Evolutionary conservation across 2,329 filamentous ascomycete genomes (phyloP), one percentile per base, ranked within the genome.

Genomic region (Xylaria sp.): DNA sequence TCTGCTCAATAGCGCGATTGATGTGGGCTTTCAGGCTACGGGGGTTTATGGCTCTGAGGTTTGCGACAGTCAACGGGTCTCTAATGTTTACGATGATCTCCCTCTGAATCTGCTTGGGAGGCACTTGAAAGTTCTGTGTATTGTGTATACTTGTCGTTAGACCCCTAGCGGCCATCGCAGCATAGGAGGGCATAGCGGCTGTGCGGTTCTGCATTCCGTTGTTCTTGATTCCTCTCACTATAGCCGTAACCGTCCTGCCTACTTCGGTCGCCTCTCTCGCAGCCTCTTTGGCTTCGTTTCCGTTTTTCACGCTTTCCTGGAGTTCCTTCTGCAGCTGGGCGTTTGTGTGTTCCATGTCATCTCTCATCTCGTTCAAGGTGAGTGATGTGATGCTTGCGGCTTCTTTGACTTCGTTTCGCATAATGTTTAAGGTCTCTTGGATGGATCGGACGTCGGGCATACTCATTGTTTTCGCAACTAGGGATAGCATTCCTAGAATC

Each of bases 151-250:
- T n/a, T n/a, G n/a, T n/a, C n/a, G n/a, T n/a, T n/a, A n/a, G 54
- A 41, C 54, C 54, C 54, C 18, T 57, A 57, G 54, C 31, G 10
- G 54, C 54, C 33, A 57, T 41, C 33, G 54, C 15, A 41, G 31
- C 36, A 13, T 57, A 57, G 15, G 33, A 41, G 33, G 54, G 54
- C 54, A 57, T 57, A 41, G 54, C 33, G 25, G 33, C 33, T 57
- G 54, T 57, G 33, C 36, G 54, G 33, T 57, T 57, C 54, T 57
- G 33, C 36, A 41, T 57, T 43, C 39, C 39, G 39, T 13, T 43
- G 39, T 43, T 43, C n/a, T n/a, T n/a, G n/a, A n/a, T n/a, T n/a
- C n/a, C n/a, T n/a, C 39, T n/a, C n/a, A n/a, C n/a, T n/a, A n/a
- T n/a, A n/a, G n/a, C n/a, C n/a, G n/a, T n/a, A n/a, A n/a, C n/a